Evolutionary conservation across 2,329 filamentous ascomycete genomes (phyloP), one percentile per base, ranked within the genome.

Genomic region (Teratosphaeria zuluensis): DNA sequence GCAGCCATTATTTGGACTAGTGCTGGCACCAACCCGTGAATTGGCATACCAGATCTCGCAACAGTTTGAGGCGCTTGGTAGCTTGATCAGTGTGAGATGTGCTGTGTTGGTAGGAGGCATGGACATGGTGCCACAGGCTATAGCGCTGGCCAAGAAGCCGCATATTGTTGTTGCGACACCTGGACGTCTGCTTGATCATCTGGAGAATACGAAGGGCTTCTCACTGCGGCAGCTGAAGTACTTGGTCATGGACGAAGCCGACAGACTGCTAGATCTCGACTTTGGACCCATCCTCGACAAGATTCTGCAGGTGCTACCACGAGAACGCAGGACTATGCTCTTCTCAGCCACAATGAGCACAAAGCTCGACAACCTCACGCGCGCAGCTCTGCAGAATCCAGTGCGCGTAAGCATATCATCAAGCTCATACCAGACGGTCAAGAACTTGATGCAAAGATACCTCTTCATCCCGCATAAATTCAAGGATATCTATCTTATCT

Each of bases 171-270:
- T 97, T 46, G 92, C 92, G 0, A 96, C 92, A 0, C 92, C 92
- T 0, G 92, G 92, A 56, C 84, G 92, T 58, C 77, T 96, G 24
- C 79, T 96, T 4, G 94, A 97, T 68, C 94, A 99, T 67, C 78
- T 97, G 8, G 91, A 97, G 72, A 96, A 96, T 75, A 99, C 94
- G 1, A 96, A 96, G 74, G 92, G 94, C 11, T 97, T 99, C 75
- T 92, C 88, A 1, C 77, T 97, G 54, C 83, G 88, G 32, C 81
- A 82, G 3, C 78, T 96, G 42, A 92, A 92, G 69, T 96, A 92
- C 70, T 79, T 97, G 3, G 92, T 96, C 62, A 91, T 97, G 84
- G 92, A 96, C 70, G 92, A 96, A 76, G 92, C 92, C 28, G 92
- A 97, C 73, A 81, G 92, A 59, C 80, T 97, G 9, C 82, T 97